Percentiles rank a stretch among this genome's conserved stretches.
Conservation (phyloP, 352 stramenopile species). For the Pythium rhizo-oryzae region DNA sequence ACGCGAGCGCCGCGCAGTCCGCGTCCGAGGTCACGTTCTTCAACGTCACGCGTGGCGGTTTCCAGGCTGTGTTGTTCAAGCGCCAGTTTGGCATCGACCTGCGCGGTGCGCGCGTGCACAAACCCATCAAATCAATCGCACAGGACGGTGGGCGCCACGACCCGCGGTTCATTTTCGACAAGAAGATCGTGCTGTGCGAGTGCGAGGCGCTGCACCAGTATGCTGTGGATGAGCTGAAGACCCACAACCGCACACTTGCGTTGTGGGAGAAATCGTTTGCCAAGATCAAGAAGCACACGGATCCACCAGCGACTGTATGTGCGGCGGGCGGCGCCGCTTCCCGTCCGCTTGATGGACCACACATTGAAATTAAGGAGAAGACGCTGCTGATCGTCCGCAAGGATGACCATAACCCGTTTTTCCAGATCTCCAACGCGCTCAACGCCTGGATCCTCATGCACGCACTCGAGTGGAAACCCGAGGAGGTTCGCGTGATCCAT, state of each 20-base stretch:
- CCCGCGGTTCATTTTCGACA: conserved; percentile 30
- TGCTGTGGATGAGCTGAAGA: conserved; percentile 8
- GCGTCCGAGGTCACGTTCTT: conserved; percentile 30
- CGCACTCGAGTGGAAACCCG: conserved; percentile 19
- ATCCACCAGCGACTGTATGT: conserved; percentile 12
- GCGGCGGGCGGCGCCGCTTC: neutral
- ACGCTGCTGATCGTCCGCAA: conserved; percentile 32
- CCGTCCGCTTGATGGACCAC: neutral
- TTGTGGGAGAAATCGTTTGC: conserved; percentile 1
- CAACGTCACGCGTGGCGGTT: conserved; percentile 25
- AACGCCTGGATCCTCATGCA: conserved; percentile 36
- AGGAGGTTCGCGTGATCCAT: conserved; percentile 28
- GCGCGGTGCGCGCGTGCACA: conserved; percentile 23
- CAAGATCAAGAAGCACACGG: conserved; percentile 9
- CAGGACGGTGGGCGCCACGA: conserved; percentile 40
- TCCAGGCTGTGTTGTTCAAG: conserved; percentile 39
- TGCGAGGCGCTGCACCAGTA: conserved; percentile 16
- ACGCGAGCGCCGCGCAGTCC: neutral
- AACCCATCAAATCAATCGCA: conserved; percentile 31
- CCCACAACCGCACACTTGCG: conserved; percentile 10
- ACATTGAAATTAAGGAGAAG: conserved; percentile 20
- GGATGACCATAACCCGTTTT: conserved; percentile 45
- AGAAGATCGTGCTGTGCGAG: conserved; percentile 22
- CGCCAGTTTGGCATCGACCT: conserved; percentile 56
- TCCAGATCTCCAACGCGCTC: conserved; percentile 33